Percentiles rank a stretch among this genome's conserved stretches.
Conservation (phyloP, 345 rosid genomes). For the Sisymbrium altissimum region DNA sequence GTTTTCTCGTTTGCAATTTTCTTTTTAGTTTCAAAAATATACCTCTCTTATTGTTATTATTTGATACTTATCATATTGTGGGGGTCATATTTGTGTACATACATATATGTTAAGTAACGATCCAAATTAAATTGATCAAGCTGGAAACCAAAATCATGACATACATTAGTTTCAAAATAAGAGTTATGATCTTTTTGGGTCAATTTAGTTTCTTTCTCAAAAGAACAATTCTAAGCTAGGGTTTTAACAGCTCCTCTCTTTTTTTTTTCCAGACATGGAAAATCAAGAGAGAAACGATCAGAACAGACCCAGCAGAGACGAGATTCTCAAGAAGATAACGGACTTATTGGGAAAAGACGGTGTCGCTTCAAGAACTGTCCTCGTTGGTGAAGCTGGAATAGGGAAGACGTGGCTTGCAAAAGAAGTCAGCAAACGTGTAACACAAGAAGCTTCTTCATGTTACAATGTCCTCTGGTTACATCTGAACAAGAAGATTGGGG, state of each 20-base stretch:
- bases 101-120: not conserved
- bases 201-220: not conserved
- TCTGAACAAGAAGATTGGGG: conserved; percentile 13
- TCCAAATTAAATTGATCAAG: not conserved
- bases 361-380: conserved; percentile 3
- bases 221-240: not conserved
- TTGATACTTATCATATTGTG: not conserved
- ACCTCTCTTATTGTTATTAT: not conserved
- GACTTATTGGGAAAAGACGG: not conserved
- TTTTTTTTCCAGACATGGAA: not conserved
- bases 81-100: not conserved
- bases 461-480: conserved; percentile 29
- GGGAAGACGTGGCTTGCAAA: conserved; percentile 38
- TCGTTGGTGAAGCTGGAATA: conserved; percentile 35
- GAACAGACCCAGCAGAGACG: not conserved
- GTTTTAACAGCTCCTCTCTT: not conserved
- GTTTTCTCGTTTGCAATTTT: not conserved
- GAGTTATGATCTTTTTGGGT: not conserved
- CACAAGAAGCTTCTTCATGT: not conserved
- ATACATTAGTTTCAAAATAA: not conserved
- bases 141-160: not conserved
- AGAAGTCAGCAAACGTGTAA: conserved; percentile 6
- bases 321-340: not conserved
- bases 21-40: not conserved
- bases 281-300: conserved; percentile 1